Base-by-base conservation (phyloP, 805 yeast species). In the Ogataea parapolymorpha region DNA sequence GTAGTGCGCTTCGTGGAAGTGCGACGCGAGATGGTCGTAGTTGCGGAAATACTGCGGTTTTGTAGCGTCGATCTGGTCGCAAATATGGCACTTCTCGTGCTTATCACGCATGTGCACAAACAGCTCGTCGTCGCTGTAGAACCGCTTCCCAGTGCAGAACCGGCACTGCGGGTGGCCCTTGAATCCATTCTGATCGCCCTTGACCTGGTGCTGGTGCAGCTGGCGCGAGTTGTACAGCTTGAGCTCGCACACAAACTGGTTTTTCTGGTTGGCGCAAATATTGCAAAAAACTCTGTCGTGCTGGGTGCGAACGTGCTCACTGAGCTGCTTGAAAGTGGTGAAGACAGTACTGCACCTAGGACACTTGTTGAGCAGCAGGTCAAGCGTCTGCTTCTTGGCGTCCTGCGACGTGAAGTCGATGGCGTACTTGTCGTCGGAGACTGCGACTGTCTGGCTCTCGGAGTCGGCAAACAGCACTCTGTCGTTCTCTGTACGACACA, bases 81-180 rank as follows among this genome's bases (percentile, higher is more conserved):
- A 93, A 24, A 93, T 80, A 53, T 81, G 86, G 61, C 99, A 93
- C 50, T 81, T 79, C 58, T 90, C 96, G 62, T 93, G 99, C 35
- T 67, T 67, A 45, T 85, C 84, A 50, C 95, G 71, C 66, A 90
- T 75, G 62, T 93, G 99, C 24, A 80, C 63, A 49, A 77, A 79
- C 53, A 89, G 70, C 59, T 90, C 98, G 59, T 91, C 96, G 28
- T 80, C 86, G 0, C 95, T 86, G 59, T 93, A 93, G 59, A 86
- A 90, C 42, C 95, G 65, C 50, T 69, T 74, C 2, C 79, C 79
- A 3, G 72, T 63, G 62, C 99, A 93, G 59, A 86, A 85, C 49
- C 76, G 76, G 70, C 99, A 93, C 47, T 71, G 67, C 0, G 98
- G 97, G 59, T 90, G 98, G 0, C 98, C 98, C 9, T 63, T 70